Conservation (phyloP, 1,284 basidiomycete species). For the Boletellus sp. region DNA sequence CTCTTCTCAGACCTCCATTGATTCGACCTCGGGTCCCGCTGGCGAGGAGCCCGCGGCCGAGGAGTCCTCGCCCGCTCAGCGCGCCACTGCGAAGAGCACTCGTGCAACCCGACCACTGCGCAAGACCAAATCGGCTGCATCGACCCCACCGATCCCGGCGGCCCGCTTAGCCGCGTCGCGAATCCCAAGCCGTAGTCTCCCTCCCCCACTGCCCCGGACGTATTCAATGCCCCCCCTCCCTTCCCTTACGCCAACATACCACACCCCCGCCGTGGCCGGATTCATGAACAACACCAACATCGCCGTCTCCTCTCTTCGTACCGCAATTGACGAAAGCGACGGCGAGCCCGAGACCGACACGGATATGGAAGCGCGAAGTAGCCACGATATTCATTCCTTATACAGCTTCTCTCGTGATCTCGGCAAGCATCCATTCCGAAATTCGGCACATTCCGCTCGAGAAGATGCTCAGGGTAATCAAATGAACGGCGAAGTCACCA, state of each 20-base stretch:
- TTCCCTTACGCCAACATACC: conserved; percentile 29
- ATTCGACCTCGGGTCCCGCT: conserved; percentile 25
- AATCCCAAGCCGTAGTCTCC: conserved; percentile 28
- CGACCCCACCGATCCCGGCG: conserved; percentile 33
- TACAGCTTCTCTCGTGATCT: conserved; percentile 34
- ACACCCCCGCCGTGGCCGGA: conserved; percentile 22
- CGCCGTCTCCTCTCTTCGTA: conserved; percentile 36
- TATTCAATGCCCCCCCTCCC: conserved; percentile 34
- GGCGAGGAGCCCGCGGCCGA: conserved; percentile 26
- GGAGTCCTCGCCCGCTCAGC: conserved; percentile 24
- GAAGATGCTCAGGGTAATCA: conserved; percentile 20
- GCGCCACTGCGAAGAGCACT: conserved; percentile 23
- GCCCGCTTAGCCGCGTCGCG: conserved; percentile 35
- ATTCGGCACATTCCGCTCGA: conserved; percentile 24
- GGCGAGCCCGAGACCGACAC: conserved; percentile 35
- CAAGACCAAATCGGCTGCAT: conserved; percentile 36
- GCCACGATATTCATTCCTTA: conserved; percentile 31
- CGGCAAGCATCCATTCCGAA: conserved; percentile 26
- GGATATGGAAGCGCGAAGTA: conserved; percentile 26
- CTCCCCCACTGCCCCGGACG: conserved; percentile 31
- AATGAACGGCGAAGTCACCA: conserved; percentile 24
- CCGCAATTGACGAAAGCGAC: conserved; percentile 35
- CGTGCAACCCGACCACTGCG: conserved; percentile 31
- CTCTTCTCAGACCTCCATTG: conserved; percentile 36
- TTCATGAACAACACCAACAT: conserved; percentile 38